phyloP scores from a whole-genome alignment of 176 grass and related monocot genomes.

The Ampelocalamus luodianensis region DNA sequence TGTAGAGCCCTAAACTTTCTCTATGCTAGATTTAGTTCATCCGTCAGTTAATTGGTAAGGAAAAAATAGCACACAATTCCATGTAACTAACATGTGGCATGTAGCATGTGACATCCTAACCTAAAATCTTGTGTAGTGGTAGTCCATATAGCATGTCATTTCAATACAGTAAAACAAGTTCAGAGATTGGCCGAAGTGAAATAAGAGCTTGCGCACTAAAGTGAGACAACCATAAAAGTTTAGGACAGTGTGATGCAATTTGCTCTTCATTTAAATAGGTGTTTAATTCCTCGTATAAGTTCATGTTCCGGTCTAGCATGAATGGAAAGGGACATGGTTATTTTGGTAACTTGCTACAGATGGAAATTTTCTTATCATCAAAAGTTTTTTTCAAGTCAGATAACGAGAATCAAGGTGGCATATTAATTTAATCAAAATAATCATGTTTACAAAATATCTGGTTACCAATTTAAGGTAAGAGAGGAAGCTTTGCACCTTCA shows the following conservation, averaged over 20 bases:
- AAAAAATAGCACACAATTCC: not conserved
- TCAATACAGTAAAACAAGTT: constrained; percentile 15
- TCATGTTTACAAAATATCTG: constrained; percentile 20
- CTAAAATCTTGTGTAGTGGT: constrained; percentile 2
- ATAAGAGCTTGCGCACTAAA: constrained; percentile 1
- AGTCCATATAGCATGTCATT: constrained; percentile 1
- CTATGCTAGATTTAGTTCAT: not conserved
- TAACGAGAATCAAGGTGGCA: constrained; percentile 18
- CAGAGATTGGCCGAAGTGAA: not conserved
- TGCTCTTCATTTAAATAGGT: not conserved
- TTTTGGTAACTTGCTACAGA: constrained; percentile 19
- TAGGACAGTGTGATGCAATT: not conserved
- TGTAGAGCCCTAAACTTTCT: not conserved
- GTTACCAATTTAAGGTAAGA: constrained; percentile 13
- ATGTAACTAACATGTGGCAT: constrained; percentile 1
- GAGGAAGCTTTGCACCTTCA: constrained; percentile 69
- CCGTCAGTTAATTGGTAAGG: not conserved
- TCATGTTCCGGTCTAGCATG: constrained; percentile 22
- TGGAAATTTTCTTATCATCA: constrained; percentile 8
- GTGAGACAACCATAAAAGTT: not conserved
- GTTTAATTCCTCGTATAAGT: constrained; percentile 3
- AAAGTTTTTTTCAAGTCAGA: not conserved
- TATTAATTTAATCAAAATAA: constrained; percentile 9
- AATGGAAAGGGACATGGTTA: constrained; percentile 16
- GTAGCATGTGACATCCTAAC: constrained; percentile 1